Base-by-base conservation (phyloP, 257 asterid genomes). In the Voacanga thouarsii region DNA sequence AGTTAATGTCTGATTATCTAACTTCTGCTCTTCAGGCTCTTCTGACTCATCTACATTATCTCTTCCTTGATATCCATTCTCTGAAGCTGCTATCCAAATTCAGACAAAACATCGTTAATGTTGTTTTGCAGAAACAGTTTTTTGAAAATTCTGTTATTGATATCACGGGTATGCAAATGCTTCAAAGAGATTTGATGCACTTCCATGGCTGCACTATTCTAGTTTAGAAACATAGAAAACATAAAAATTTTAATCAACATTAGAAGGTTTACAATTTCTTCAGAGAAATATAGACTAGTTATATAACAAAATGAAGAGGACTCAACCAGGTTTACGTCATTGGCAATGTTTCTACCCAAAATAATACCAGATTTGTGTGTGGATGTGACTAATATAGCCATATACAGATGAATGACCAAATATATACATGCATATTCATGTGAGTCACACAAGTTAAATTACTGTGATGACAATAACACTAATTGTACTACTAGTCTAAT, bases 11-110 rank as follows among this genome's bases (percentile, higher is more conserved):
- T 84, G 70, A 78, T 73, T 80, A 33, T 26, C 79, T 15, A 37
- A 49, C 6, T 64, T 84, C 53, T 80, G 86, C 70, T 59, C 85
- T 76, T 80, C 77, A 44, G 78, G 70, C 53, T 77, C 82, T 15
- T 71, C 80, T 12, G 28, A 6, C 57, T 77, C 37, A 44, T 66
- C 86, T 16, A 30, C 74, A 50, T 75, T 72, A 21, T 79, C 84
- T 59, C 76, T 82, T 84, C 77, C 80, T 73, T 73, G 65, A 33
- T 71, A 81, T 43, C 81, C 91, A 75, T 85, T 81, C 80, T 66
- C 87, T 28, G 78, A 47, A 24, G 81, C 80, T 75, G 70, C 59
- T 60, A 75, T 50, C 80, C 72, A 83, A 77, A 75, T 74, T 79
- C 80, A 81, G 80, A 21, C 88, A 15, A 64, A 21, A 72, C n/a